phyloP scores from a whole-genome alignment of 352 stramenopile genomes.

The Globisporangium apiculatum region DNA sequence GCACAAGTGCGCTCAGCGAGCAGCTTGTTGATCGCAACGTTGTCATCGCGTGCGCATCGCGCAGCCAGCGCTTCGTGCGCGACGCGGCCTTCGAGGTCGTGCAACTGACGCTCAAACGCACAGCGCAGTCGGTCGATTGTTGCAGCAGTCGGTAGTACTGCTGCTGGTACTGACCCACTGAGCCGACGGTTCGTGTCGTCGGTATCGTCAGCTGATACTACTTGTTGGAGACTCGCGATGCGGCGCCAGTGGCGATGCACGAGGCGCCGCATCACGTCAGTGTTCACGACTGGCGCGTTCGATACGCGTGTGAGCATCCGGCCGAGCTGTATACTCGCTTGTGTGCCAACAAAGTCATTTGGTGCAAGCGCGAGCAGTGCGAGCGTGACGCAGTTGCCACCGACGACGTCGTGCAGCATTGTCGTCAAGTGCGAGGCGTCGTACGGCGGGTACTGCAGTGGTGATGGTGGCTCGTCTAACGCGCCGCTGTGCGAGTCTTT shows the following conservation, averaged over 20 bases:
- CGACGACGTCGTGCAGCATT: slow-evolving; percentile 37
- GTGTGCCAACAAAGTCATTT: slow-evolving; percentile 29
- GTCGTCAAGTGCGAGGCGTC: slow-evolving; percentile 29
- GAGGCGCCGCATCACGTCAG: slow-evolving; percentile 41
- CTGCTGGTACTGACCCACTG: too few relatives aligned
- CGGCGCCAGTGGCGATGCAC: slow-evolving; percentile 20
- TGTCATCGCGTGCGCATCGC: slow-evolving; percentile 38
- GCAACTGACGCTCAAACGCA: slow-evolving; percentile 22
- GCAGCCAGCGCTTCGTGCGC: slow-evolving; percentile 33
- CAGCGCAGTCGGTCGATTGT: too few relatives aligned
- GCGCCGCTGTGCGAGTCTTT: not conserved
- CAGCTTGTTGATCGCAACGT: slow-evolving; percentile 17
- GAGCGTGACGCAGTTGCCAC: slow-evolving; percentile 48
- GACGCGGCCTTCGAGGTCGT: slow-evolving; percentile 36
- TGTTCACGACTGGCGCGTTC: slow-evolving; percentile 54
- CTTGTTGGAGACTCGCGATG: not conserved
- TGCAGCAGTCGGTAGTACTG: too few relatives aligned
- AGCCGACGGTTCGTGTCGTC: too few relatives aligned
- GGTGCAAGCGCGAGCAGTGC: slow-evolving; percentile 31
- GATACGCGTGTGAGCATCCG: slow-evolving; percentile 19
- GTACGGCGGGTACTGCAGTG: slow-evolving; percentile 13
- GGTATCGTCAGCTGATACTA: too few relatives aligned
- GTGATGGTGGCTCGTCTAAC: too few relatives aligned
- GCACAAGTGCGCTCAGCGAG: slow-evolving; percentile 44
- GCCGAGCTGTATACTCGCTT: slow-evolving; percentile 31